Evolutionary conservation across 192 early-diverging fungal species (phyloP), one percentile per base, ranked within the genome.

Genomic region (Chytriomyces hyalinus): DNA sequence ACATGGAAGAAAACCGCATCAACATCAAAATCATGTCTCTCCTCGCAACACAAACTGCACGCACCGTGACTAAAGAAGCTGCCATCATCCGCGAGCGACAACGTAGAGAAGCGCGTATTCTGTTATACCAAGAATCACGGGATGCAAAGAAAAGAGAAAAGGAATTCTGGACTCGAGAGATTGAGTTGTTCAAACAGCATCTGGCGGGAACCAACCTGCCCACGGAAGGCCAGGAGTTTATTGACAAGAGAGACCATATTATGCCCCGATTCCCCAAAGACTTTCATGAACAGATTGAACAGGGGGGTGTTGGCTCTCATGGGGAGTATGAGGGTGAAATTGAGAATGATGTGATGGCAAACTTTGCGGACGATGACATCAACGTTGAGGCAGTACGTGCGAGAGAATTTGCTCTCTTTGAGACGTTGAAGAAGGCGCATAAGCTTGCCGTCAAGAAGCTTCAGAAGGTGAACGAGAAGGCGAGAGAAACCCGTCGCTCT

Each of bases 341-440:
- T 9, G 61, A 48, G 6, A 36, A 36, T 36, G 36, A 36, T 36
- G 36, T 36, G 36, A 48, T 20, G 9, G 11, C 67, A 15, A 3
- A 26, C 43, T 13, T 68, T 26, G 63, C 36, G 13, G 67, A 49
- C 17, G 67, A 36, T 15, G 28, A 11, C 9, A 68, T 48, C 13
- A 48, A 36, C 3, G 47, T 68, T 9, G 73, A 75, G 62, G 61
- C 57, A 15, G 46, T 20, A 1, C 28, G 22, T 49, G 73, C 73
- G 45, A n/a, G 73, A 15, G 73, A 75, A 65, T 10, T 47, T 0
- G 57, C 46, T 46, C 47, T 60, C 44, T 44, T 75, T 36, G 73
- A 75, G 73, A 75, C 20, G 28, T n/a, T 75, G 15, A 36, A 48
- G 26, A 68, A 68, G 44, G 13, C 45, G 46, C 73, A 62, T 45